These are phyloP conservation scores for Epipyxis sp. DNA, from an alignment of 108 stramenopile species.

Conservation along the genomic window DNA sequence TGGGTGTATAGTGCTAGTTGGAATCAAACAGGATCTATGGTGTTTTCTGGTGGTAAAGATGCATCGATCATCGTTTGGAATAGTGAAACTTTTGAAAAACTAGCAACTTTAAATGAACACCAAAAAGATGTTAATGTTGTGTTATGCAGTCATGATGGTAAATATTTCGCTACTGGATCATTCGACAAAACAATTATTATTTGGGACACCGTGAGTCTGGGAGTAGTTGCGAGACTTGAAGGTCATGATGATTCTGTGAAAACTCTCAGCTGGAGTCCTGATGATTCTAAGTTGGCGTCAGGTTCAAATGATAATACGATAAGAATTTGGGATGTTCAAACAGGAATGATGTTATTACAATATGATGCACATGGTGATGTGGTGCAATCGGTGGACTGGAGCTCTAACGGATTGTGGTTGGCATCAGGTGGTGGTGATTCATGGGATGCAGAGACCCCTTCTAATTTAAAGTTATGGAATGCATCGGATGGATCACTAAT, in stretches of 20 bases:
- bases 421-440: no score
- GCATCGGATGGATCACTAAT: no score
- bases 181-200: background rate
- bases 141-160: background rate
- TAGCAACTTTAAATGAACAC: background rate
- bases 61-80: no score
- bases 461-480: no score
- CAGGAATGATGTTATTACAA: background rate
- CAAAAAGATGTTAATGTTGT: background rate
- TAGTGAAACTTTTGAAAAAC: background rate
- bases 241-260: background rate
- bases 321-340: background rate
- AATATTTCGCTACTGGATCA: background rate
- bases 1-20: no score
- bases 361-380: no score
- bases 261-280: background rate
- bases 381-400: no score
- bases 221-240: background rate
- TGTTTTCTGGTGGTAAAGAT: no score
- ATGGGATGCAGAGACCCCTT: no score
- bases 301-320: background rate
- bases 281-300: background rate
- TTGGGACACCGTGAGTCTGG: background rate
- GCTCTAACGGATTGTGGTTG: no score
- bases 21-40: no score